A percentile compares a stretch with the other conserved stretches of the same genome.
Conservation (phyloP, 73 alveolate genomes). For the Paraurostyla sp. region DNA sequence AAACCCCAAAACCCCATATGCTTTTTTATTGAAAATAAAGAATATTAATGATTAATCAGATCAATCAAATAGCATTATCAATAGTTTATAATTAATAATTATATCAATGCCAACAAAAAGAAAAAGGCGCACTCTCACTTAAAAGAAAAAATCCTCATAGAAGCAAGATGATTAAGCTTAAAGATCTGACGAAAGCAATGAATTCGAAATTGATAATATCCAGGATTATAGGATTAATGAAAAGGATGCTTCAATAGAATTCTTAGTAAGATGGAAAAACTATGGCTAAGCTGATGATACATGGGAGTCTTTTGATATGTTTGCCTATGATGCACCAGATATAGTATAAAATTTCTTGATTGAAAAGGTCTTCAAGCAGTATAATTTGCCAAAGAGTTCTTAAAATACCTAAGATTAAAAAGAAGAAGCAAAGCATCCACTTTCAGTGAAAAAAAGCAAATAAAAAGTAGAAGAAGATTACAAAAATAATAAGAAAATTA, state of each 20-base stretch:
- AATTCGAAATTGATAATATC: conserved; percentile 34
- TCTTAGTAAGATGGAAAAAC: conserved; percentile 49
- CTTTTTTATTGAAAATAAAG: no score
- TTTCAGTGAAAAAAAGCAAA: not conserved
- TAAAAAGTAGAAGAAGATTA: not conserved
- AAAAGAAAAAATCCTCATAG: not conserved
- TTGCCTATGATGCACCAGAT: conserved; percentile 45
- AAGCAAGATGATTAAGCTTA: not conserved
- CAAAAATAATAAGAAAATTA: not conserved
- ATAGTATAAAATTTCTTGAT: not conserved
- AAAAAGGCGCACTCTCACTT: no score
- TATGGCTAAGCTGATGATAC: conserved; percentile 10
- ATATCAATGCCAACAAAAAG: no score
- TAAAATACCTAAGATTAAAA: not conserved
- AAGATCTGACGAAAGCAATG: not conserved
- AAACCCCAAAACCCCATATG: no score
- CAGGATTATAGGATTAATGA: conserved; percentile 18
- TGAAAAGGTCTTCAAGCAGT: not conserved
- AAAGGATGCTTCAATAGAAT: not conserved
- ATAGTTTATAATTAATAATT: no score
- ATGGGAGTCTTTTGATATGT: conserved; percentile 37
- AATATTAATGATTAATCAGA: no score
- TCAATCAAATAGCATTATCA: no score
- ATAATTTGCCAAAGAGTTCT: not conserved
- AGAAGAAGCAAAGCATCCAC: not conserved